phyloP scores from a whole-genome alignment of 768 basidiomycete species.

The Trametes cinnabarina region DNA sequence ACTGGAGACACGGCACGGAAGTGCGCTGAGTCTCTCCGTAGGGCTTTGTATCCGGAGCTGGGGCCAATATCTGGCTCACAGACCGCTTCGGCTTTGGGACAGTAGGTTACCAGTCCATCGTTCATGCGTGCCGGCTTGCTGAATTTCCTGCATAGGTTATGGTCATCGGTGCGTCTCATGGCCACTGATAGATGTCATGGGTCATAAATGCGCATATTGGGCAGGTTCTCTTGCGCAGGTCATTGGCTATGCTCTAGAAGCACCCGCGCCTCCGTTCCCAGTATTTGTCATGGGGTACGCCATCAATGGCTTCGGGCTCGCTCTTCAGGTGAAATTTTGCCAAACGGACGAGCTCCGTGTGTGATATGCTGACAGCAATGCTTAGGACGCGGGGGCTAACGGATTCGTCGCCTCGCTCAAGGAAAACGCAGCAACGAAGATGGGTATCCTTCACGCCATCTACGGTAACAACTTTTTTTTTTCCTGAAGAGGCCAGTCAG shows the following conservation, averaged over 20 bases:
- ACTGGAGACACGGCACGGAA: too few species aligned
- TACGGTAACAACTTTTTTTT: conserved; percentile 43
- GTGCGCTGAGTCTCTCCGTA: conserved; percentile 8
- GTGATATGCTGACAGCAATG: neutral
- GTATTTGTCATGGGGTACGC: conserved; percentile 50
- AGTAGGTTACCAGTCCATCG: conserved; percentile 25
- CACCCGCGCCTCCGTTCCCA: conserved; percentile 62
- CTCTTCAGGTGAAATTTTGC: conserved; percentile 39
- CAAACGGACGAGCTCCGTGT: neutral
- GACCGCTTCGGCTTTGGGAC: conserved; percentile 50
- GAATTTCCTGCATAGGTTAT: conserved; percentile 32
- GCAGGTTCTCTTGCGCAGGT: conserved; percentile 54
- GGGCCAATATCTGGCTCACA: conserved; percentile 47
- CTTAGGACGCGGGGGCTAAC: conserved; percentile 69
- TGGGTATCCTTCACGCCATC: conserved; percentile 66
- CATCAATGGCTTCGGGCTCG: conserved; percentile 50
- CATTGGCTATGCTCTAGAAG: conserved; percentile 52
- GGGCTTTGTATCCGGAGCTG: conserved; percentile 49
- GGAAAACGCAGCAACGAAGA: conserved; percentile 56
- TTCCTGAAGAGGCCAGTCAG: too few species aligned
- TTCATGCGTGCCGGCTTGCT: too few species aligned
- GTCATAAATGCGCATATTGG: neutral
- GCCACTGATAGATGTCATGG: neutral
- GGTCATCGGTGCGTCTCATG: conserved; percentile 32
- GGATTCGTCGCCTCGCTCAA: conserved; percentile 63